These are phyloP conservation scores for Pseudozyma hubeiensis DNA, from an alignment of 1,284 basidiomycete genomes.

Conservation along the genomic window DNA sequence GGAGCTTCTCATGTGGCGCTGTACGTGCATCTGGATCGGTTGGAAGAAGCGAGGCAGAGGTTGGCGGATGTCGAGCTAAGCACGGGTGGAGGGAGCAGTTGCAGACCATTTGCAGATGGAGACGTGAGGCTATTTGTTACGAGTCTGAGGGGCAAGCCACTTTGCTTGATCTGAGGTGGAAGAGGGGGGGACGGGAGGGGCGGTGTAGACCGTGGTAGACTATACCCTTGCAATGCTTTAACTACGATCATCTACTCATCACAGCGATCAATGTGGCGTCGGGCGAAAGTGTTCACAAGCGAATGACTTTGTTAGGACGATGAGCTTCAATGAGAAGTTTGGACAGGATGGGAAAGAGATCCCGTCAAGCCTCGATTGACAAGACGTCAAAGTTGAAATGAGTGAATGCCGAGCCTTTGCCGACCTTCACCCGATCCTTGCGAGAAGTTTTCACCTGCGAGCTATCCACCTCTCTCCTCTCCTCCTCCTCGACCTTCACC, in stretches of 20 bases:
- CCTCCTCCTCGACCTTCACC: neutral
- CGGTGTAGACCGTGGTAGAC: neutral
- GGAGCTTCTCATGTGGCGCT: constrained; percentile 25
- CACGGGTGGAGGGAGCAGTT: neutral
- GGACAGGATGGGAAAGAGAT: neutral
- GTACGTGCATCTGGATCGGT: constrained; percentile 32
- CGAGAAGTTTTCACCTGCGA: neutral
- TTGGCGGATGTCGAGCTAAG: constrained; percentile 18
- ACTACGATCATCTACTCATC: neutral
- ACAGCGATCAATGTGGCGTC: too few species aligned
- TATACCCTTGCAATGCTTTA: constrained; percentile 7
- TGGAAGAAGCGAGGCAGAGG: constrained; percentile 17
- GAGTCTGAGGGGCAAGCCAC: constrained; percentile 20
- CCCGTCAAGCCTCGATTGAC: constrained; percentile 30
- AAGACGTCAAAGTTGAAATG: constrained; percentile 49
- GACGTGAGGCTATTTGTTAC: constrained; percentile 21
- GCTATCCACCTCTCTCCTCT: neutral
- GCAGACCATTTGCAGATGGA: constrained; percentile 25
- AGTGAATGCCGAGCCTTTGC: constrained; percentile 17
- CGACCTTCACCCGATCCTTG: neutral
- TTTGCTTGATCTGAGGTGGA: constrained; percentile 21
- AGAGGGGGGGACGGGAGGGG: neutral
- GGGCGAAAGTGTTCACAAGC: too few species aligned
- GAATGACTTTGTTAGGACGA: too few species aligned
- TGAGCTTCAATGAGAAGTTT: too few species aligned